These are phyloP conservation scores for Diaporthe humulicola DNA, from an alignment of 2,329 filamentous ascomycete genomes.

Conservation along the genomic window DNA sequence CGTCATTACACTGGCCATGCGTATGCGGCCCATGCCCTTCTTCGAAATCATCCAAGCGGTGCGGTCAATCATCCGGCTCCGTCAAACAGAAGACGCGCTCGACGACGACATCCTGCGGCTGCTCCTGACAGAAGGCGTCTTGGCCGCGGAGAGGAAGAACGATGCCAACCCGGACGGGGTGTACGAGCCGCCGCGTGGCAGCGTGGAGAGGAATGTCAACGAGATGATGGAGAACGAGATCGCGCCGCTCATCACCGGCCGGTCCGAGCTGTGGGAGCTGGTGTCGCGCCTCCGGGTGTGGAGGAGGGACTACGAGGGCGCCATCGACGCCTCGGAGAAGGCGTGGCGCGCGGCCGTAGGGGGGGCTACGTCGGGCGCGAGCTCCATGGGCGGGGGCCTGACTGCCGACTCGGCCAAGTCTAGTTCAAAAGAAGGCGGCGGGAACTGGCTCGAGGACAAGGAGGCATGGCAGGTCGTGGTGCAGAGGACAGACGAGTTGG, in stretches of 20 bases:
- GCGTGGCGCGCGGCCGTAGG: constrained; percentile 83
- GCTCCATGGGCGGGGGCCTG: constrained; percentile 56
- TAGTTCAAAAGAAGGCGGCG: constrained; percentile 45
- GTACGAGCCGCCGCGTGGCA: constrained; percentile 67
- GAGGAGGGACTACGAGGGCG: constrained; percentile 76
- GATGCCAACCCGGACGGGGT: constrained; percentile 43
- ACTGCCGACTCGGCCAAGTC: constrained; percentile 40
- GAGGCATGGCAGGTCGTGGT: constrained; percentile 81
- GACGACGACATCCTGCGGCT: constrained; percentile 80
- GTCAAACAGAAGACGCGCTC: constrained; percentile 82
- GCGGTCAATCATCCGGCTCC: constrained; percentile 80
- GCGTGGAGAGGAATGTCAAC: constrained; percentile 73
- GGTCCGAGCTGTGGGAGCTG: constrained; percentile 82
- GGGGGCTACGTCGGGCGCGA: constrained; percentile 61
- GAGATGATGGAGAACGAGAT: constrained; percentile 81
- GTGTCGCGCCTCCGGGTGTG: constrained; percentile 81
- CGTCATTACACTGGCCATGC: constrained; percentile 86
- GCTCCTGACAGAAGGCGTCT: constrained; percentile 79
- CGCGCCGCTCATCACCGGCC: constrained; percentile 85
- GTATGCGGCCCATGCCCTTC: constrained; percentile 81
- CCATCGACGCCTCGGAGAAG: constrained; percentile 88
- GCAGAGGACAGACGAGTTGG: constrained; percentile 82
- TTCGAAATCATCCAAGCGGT: constrained; percentile 82
- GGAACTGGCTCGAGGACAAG: constrained; percentile 69
- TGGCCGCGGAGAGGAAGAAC: constrained; percentile 55